These are phyloP conservation scores for Artomyces pyxidatus DNA, from an alignment of 768 basidiomycete species.

Conservation along the genomic window DNA sequence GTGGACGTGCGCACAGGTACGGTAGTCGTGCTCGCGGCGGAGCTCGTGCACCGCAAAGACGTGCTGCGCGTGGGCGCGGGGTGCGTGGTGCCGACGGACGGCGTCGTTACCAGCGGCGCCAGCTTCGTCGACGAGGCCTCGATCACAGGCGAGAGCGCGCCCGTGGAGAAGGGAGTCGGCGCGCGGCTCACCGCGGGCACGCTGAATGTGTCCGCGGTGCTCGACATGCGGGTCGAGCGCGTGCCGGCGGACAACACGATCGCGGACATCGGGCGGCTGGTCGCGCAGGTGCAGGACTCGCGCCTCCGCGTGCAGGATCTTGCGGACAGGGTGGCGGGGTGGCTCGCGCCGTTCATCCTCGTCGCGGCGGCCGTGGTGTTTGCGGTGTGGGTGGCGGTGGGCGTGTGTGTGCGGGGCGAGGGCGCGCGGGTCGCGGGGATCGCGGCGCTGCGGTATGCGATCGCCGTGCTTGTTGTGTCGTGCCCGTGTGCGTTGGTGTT, in stretches of 20 bases:
- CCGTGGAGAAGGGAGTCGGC: conserved; percentile 28
- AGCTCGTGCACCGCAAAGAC: conserved; percentile 31
- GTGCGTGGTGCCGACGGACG: conserved; percentile 32
- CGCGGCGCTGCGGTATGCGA: conserved; percentile 39
- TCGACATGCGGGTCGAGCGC: conserved; percentile 29
- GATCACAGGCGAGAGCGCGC: conserved; percentile 34
- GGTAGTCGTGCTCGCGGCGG: conserved; percentile 18
- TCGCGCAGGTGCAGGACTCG: conserved; percentile 29
- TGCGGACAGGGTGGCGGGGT: conserved; percentile 41
- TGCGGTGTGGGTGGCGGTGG: conserved; percentile 29
- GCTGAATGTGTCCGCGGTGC: conserved; percentile 25
- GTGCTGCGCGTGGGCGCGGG: conserved; percentile 27
- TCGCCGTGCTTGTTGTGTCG: conserved; percentile 42
- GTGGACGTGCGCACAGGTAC: conserved; percentile 18
- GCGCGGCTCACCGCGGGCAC: conserved; percentile 31
- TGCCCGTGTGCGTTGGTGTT: conserved; percentile 43
- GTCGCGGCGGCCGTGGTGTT: conserved; percentile 31
- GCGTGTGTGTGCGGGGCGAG: conserved; percentile 22
- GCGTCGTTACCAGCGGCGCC: conserved; percentile 25
- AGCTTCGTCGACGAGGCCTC: conserved; percentile 35
- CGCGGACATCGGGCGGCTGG: conserved; percentile 28
- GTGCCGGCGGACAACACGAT: conserved; percentile 34
- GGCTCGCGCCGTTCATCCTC: conserved; percentile 42
- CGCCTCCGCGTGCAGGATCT: conserved; percentile 34
- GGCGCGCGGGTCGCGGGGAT: conserved; percentile 21